Evolutionary conservation across 139 green algal species (phyloP).

Genomic region (Pleodorina starrii): DNA sequence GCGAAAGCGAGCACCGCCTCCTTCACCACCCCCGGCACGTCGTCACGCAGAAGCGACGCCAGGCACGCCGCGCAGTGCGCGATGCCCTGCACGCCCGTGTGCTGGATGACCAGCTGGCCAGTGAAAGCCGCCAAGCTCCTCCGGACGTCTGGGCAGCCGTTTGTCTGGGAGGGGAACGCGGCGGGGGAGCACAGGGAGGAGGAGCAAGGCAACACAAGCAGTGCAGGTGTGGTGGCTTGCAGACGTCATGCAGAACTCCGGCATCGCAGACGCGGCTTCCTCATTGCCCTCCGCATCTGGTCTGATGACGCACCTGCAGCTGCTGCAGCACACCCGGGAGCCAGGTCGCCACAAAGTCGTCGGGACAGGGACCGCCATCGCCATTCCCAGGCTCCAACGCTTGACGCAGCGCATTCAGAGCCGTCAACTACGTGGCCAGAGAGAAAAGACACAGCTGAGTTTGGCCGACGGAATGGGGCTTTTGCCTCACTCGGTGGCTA

Average conservation of each 20-base stretch:
- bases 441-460: no score
- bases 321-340: conserved; percentile 16
- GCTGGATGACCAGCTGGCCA: conserved; percentile 22
- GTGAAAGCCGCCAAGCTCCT: conserved; percentile 34
- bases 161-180: neutral
- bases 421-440: neutral
- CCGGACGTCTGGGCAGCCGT: conserved; percentile 6
- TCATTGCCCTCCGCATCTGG: neutral
- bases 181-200: no score
- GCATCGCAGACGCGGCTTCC: neutral
- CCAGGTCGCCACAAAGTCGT: conserved; percentile 34
- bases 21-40: conserved; percentile 35
- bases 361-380: neutral
- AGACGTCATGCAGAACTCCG: neutral
- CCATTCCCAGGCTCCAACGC: conserved; percentile 16
- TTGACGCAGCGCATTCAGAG: conserved; percentile 19
- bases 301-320: neutral
- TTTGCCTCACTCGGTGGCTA: no score
- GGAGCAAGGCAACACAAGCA: no score
- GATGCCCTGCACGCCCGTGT: conserved; percentile 2
- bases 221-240: no score
- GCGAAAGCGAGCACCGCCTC: conserved; percentile 39
- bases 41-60: conserved; percentile 38
- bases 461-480: no score
- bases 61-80: neutral